Base-by-base conservation (phyloP, 192 early-diverging fungal genomes). In the Helicostylum pulchrum region DNA sequence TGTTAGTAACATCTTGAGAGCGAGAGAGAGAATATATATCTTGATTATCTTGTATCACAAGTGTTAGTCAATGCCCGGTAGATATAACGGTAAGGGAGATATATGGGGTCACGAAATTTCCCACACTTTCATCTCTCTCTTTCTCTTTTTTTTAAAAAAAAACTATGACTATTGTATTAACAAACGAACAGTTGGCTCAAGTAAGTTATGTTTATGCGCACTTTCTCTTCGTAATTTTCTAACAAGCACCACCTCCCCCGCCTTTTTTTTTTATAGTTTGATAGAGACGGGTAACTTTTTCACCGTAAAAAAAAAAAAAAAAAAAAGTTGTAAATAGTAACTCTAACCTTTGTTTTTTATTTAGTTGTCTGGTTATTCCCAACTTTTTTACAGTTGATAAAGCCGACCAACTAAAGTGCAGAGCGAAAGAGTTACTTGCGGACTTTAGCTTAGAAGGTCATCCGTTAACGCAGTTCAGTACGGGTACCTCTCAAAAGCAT, bases 401-500 rank as follows among this genome's bases (percentile, higher is more conserved):
- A 53, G 77, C 77, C 1, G 53, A 72, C 12, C 66, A 47, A 11
- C 72, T 90, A 14, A 74, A 80, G 7, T 23, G 19, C 0, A 58
- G 75, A 30, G 87, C 88, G 2, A 48, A 72, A 6, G 63, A 80
- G 51, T 79, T 93, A 20, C 79, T 96, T 8, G 68, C 82, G 3
- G 70, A 63, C 26, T 88, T 89, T 50, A 84, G 90, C 30, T 73
- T 90, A 8, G 71, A 75, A 11, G 77, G 72, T 23, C 93, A 97
- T 58, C 91, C 90, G 7, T 82, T 86, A 78, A 89, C 90, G 0
- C 82, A 78, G 7, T 97, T 97, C 64, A 80, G 81, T 0, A 93
- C 94, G 0, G 87, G 88, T 30, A 71, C 68, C 15, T 75, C 66
- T 7, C 66, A 62, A 4, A 66, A 84, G 12, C 90, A 93, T 71